Evolutionary conservation across 2,329 filamentous ascomycete species (phyloP).

Genomic region (Aspergillus costaricaensis): DNA sequence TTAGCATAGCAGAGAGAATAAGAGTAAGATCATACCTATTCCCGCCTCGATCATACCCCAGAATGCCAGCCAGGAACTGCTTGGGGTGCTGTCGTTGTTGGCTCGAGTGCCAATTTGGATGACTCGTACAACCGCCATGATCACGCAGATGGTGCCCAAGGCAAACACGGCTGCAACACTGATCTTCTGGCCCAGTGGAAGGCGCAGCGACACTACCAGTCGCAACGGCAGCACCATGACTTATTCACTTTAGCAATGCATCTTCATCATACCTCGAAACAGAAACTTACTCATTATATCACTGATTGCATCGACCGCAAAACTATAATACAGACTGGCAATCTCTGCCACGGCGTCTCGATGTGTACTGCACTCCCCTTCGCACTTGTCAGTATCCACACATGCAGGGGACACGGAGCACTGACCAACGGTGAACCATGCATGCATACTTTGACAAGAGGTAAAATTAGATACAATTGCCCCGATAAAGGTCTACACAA

Average conservation of each 20-base stretch:
- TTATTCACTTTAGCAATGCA: neutral
- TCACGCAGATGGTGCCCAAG: constrained; percentile 1
- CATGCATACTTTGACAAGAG: constrained; percentile 1
- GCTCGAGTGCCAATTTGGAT: neutral
- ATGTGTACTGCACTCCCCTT: neutral
- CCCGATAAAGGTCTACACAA: neutral
- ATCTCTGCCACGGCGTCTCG: neutral
- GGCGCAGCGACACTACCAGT: neutral
- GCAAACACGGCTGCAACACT: neutral
- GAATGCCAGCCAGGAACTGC: neutral
- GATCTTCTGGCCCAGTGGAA: neutral
- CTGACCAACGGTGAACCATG: constrained; percentile 3
- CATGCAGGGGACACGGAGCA: neutral
- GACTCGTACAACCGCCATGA: neutral
- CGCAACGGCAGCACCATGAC: neutral
- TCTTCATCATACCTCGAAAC: fast-evolving
- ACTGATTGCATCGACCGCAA: neutral
- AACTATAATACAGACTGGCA: neutral
- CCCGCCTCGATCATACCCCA: constrained; percentile 1
- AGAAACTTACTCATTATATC: neutral
- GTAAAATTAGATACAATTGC: neutral
- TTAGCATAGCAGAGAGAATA: neutral
- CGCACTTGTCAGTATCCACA: neutral
- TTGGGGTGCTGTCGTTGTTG: neutral
- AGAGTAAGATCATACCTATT: neutral